Evolutionary conservation across 2,329 filamentous ascomycete species (phyloP), one percentile per base, ranked within the genome.

Genomic region (Fusarium graminum): DNA sequence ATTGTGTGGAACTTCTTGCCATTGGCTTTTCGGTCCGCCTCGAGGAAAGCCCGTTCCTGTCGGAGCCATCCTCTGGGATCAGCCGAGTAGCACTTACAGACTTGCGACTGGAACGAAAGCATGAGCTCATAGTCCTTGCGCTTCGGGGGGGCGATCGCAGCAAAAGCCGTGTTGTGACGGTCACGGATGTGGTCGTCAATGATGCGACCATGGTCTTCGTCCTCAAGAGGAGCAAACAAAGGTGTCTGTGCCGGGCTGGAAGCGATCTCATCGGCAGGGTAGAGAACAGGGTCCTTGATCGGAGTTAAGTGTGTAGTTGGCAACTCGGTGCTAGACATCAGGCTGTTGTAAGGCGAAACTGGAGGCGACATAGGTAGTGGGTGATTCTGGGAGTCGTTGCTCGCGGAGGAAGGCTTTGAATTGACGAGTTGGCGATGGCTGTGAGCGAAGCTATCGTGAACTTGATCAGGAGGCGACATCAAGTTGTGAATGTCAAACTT

Each of bases 401-500:
- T 44, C 41, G 57, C 58, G 25, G 47, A 45, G 44, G 62, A 28
- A 57, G 52, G 53, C 40, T 73, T 51, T 72, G 59, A 65, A 38
- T 53, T 45, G 22, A 68, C 55, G 43, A 53, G 55, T 19, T 67
- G 52, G 14, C 54, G 45, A 43, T 61, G 50, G 4, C n/a, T 41
- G 12, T 79, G 76, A 44, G 70, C 76, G 74, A 88, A 89, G 69
- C 76, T 86, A 65, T 89, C 86, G 46, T 80, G 81, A 32, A 80
- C 74, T n/a, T 80, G 79, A 36, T 88, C 86, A 22, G 87, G 87
- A 30, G 87, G 87, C 22, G 87, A 89, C 83, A 89, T 88, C 58
- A 89, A 78, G 62, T 80, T 88, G 78, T 75, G 82, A 66, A 86
- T 84, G 63, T 83, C 80, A 52, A 82, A 70, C 67, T 83, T 84